Conservation (phyloP, 305 asterid species). For the Fraxinus albicans region DNA sequence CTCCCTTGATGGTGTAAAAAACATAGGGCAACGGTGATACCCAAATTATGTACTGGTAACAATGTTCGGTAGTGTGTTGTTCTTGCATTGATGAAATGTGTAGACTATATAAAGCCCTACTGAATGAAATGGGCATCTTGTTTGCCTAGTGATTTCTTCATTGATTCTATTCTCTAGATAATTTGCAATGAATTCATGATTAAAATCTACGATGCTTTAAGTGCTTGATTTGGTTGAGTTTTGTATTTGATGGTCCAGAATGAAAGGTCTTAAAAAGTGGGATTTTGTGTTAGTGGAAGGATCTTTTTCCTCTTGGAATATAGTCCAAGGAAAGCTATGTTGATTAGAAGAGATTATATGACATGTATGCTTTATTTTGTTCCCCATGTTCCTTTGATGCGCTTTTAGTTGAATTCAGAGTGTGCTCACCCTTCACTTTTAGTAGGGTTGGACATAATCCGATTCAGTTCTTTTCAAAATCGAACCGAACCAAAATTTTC, state of each 20-base stretch:
- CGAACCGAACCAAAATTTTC: no score
- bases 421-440: neutral
- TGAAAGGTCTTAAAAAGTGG: neutral
- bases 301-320: neutral
- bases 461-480: no score
- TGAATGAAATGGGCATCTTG: neutral
- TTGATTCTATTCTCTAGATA: neutral
- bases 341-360: neutral
- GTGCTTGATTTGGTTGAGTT: neutral
- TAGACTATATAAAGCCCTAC: neutral
- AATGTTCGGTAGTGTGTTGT: neutral
- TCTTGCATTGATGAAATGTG: neutral
- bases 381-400: neutral
- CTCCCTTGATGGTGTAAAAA: slow-evolving; percentile 2
- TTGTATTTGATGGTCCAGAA: neutral
- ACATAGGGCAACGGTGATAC: neutral
- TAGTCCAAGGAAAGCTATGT: neutral
- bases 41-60: neutral
- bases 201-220: neutral
- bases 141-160: neutral
- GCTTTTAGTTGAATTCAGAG: neutral
- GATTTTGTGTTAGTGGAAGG: neutral
- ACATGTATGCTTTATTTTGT: neutral
- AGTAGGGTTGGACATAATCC: neutral
- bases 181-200: neutral